A percentile compares a stretch with the other conserved stretches of the same genome.
Conservation (phyloP, 2,329 filamentous ascomycete genomes). For the Hypomyces perniciosus region DNA sequence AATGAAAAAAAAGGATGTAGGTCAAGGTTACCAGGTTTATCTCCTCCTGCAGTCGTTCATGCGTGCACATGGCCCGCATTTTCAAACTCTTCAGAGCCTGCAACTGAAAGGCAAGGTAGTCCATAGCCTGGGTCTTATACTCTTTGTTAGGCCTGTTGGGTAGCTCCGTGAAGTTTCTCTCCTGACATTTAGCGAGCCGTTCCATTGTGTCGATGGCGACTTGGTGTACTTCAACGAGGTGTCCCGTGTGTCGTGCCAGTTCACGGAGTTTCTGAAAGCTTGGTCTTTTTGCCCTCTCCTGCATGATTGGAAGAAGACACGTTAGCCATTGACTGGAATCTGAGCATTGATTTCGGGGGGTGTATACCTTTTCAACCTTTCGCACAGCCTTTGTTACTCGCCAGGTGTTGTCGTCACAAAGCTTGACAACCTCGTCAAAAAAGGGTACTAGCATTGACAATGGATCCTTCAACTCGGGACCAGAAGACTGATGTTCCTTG, state of each 20-base stretch:
- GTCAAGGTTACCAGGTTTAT: not conserved
- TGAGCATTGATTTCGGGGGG: too few species aligned
- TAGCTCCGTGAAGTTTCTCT: not conserved
- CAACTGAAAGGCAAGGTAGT: not conserved
- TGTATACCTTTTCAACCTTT: not conserved
- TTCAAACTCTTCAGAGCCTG: not conserved
- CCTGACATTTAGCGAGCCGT: not conserved
- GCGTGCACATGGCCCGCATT: not conserved
- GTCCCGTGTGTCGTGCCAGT: not conserved
- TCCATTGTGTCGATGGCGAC: not conserved
- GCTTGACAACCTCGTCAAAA: not conserved
- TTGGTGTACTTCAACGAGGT: not conserved
- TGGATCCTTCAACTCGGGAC: not conserved
- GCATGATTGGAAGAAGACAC: not conserved
- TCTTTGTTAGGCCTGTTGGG: not conserved
- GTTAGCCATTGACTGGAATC: too few species aligned
- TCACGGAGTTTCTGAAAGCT: not conserved
- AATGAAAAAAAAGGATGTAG: not conserved
- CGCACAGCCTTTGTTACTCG: not conserved
- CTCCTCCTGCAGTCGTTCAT: not conserved
- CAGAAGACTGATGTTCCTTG: not conserved
- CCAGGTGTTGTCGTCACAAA: not conserved
- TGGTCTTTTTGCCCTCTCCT: not conserved
- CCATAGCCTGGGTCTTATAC: not conserved
- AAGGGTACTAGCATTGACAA: not conserved